Base-by-base conservation (phyloP, 345 rosid genomes). In the Rhizophora mangle region DNA sequence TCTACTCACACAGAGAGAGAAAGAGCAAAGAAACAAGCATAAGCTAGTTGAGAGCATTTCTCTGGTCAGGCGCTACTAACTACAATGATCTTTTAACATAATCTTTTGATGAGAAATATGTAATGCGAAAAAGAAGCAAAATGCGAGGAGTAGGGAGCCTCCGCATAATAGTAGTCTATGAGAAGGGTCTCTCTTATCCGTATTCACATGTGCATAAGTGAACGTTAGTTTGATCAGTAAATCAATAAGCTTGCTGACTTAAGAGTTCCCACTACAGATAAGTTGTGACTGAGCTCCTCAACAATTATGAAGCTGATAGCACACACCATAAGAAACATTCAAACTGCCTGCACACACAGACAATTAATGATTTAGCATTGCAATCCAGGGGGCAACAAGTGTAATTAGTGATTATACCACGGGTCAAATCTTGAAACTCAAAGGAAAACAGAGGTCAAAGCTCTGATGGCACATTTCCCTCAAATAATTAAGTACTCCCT, bases 201-300 rank as follows among this genome's bases (percentile, higher is more conserved):
- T 34, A 8, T 8, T 6, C 37, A 1, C 37, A 34, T 34, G 6
- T 34, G 37, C 37, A 34, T 8, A 6, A 8, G 37, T 8, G 7
- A 6, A 34, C 37, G 6, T 34, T 34, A 34, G 9, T 34, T 34
- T 34, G 9, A 34, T 34, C 9, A 5, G 9, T 34, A 8, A 6
- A 34, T 34, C 37, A 8, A 0, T 0, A 1, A 34, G 9, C 37
- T 60, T 37, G 32, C 94, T 88, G 82, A 91, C 97, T 77, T 63
- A 73, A 86, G 76, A 54, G 89, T 85, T 80, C 95, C 97, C 8
- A 87, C 51, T 74, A 91, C 76, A 24, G 97, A 87, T 72, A 87
- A 74, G 74, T 72, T 81, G 81, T 82, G 86, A 72, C 88, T 75
- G 47, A 88, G 74, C 47, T 88, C 87, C 77, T 89, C 87, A 65